Conservation (phyloP, 2,329 filamentous ascomycete genomes). For the Trematosphaeria pertusa region DNA sequence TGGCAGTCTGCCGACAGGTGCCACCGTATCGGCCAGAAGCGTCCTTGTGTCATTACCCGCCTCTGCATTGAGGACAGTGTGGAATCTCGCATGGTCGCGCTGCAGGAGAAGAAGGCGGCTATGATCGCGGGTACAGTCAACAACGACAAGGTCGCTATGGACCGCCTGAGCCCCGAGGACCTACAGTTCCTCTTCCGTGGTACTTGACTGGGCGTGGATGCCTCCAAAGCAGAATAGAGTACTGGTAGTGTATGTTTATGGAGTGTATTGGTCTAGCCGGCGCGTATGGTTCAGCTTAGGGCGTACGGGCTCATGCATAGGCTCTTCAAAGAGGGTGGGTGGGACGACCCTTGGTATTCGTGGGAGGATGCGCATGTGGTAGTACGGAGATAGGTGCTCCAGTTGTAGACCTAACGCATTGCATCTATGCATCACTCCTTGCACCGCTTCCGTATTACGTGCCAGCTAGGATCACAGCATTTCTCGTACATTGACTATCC, state of each 20-base stretch:
- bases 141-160: slow-evolving; percentile 87
- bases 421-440: too few relatives aligned
- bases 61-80: slow-evolving; percentile 97
- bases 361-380: too few relatives aligned
- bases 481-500: too few relatives aligned
- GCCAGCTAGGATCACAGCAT: too few relatives aligned
- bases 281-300: too few relatives aligned
- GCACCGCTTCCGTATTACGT: too few relatives aligned
- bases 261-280: too few relatives aligned
- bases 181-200: slow-evolving; percentile 97
- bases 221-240: not conserved
- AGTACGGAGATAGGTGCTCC: too few relatives aligned
- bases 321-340: too few relatives aligned
- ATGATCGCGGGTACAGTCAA: slow-evolving; percentile 99
- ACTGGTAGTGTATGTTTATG: not conserved
- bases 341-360: too few relatives aligned
- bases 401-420: too few relatives aligned
- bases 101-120: slow-evolving; percentile 98
- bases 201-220: not conserved
- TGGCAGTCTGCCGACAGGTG: slow-evolving; percentile 91
- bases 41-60: slow-evolving; percentile 91
- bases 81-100: slow-evolving; percentile 90
- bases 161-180: slow-evolving; percentile 87
- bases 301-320: too few relatives aligned
- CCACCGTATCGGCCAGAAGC: slow-evolving; percentile 93